These are phyloP conservation scores for Dionaea muscipula DNA, from an alignment of 179 eudicot genomes.

Conservation along the genomic window DNA sequence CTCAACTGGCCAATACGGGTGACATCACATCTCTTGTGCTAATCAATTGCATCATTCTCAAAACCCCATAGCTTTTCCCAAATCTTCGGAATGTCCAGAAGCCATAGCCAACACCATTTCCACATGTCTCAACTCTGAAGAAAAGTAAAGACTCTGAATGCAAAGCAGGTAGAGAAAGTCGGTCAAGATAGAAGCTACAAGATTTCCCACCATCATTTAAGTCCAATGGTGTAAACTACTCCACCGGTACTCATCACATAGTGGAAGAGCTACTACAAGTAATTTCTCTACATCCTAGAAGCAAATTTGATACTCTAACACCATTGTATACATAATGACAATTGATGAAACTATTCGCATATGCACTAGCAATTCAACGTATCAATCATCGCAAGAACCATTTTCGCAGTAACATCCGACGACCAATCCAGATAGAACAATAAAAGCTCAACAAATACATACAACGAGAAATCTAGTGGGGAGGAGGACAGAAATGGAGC, in stretches of 20 bases:
- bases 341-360: constrained; percentile 51
- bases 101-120: neutral
- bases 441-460: constrained; percentile 72
- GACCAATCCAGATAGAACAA: too few species aligned
- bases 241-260: too few species aligned
- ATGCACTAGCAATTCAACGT: constrained; percentile 48
- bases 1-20: neutral
- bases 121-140: neutral
- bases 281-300: neutral
- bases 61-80: neutral
- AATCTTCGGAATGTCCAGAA: neutral
- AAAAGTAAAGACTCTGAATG: too few species aligned
- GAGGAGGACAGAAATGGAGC: too few species aligned
- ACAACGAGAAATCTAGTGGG: constrained; percentile 56
- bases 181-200: too few species aligned
- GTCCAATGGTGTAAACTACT: too few species aligned
- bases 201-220: too few species aligned
- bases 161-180: too few species aligned
- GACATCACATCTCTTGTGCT: neutral
- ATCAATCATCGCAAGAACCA: constrained; percentile 67
- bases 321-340: constrained; percentile 50
- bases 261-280: too few species aligned
- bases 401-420: too few species aligned
- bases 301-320: constrained; percentile 35
- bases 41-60: too few species aligned